Evolutionary conservation across 805 yeast species (phyloP).

Genomic region (Schwanniomyces occidentalis): DNA sequence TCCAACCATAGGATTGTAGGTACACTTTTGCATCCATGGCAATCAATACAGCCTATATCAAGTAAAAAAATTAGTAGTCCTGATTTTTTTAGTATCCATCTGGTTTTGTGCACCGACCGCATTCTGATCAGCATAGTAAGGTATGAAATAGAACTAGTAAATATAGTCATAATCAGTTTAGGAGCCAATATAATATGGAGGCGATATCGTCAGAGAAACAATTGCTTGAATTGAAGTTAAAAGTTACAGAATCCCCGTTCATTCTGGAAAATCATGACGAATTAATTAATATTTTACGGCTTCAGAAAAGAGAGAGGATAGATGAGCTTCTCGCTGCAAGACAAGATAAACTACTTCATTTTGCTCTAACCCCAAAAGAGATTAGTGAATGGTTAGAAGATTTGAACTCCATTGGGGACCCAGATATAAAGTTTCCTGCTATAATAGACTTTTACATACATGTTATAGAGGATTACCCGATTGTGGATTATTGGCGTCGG

Average conservation of each 20-base stretch:
- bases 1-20: conserved; percentile 83
- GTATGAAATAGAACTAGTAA: conserved; percentile 1
- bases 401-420: conserved; percentile 13
- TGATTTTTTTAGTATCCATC: conserved; percentile 5
- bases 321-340: conserved; percentile 10
- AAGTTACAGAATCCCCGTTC: conserved; percentile 13
- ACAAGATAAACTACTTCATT: conserved; percentile 9
- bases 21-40: conserved; percentile 76
- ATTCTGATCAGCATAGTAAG: not conserved
- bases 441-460: conserved; percentile 15
- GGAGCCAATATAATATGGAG: too few species aligned
- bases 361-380: conserved; percentile 11
- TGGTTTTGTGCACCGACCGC: conserved; percentile 6
- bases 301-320: conserved; percentile 4
- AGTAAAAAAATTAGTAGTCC: too few species aligned
- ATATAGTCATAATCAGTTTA: too few species aligned
- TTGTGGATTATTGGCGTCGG: conserved; percentile 19
- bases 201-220: conserved; percentile 9
- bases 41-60: too few species aligned
- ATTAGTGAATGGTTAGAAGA: conserved; percentile 19
- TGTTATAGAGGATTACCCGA: conserved; percentile 20
- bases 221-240: conserved; percentile 9
- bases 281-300: conserved; percentile 13
- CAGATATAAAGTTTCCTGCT: conserved; percentile 3
- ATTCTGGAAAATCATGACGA: conserved; percentile 14